A percentile compares a stretch with the other conserved stretches of the same genome.
Evolutionary conservation across 805 yeast genomes (phyloP).

Genomic region (Cyberlindnera euphorbiiphila): DNA sequence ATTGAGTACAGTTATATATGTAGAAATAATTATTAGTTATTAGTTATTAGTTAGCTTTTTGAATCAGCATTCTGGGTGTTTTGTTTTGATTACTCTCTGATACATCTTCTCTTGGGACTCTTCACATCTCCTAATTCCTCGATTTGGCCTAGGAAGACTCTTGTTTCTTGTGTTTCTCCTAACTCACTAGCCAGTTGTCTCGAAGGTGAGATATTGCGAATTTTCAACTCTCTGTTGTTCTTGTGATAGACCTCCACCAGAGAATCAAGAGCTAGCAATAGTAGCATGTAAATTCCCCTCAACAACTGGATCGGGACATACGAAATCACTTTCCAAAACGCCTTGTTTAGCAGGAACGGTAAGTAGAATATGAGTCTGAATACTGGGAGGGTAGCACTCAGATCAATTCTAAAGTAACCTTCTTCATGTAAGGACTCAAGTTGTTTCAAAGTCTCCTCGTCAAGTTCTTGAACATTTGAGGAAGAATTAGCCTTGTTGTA

Average conservation of each 20-base stretch:
- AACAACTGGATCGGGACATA: slow-evolving; percentile 17
- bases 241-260: slow-evolving; percentile 10
- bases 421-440: slow-evolving; percentile 9
- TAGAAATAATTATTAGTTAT: background rate
- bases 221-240: slow-evolving; percentile 3
- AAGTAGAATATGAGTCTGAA: slow-evolving; percentile 5
- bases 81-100: too few species aligned
- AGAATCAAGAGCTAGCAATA: slow-evolving; percentile 13
- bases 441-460: slow-evolving; percentile 10
- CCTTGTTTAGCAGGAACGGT: slow-evolving; percentile 10
- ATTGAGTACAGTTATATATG: too few species aligned
- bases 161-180: too few species aligned
- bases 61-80: too few species aligned
- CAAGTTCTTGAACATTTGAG: background rate
- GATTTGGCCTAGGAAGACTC: too few species aligned
- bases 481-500: background rate
- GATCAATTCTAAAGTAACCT: slow-evolving; percentile 5
- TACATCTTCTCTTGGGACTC: too few species aligned
- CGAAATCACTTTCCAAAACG: slow-evolving; percentile 14
- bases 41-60: too few species aligned
- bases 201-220: too few species aligned
- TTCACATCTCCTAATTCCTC: too few species aligned
- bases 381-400: slow-evolving; percentile 5
- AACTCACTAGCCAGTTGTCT: too few species aligned
- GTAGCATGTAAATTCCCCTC: slow-evolving; percentile 7